Evolutionary conservation across 805 yeast genomes (phyloP), one percentile per base, ranked within the genome.

Genomic region (Jamesozyma piceae): DNA sequence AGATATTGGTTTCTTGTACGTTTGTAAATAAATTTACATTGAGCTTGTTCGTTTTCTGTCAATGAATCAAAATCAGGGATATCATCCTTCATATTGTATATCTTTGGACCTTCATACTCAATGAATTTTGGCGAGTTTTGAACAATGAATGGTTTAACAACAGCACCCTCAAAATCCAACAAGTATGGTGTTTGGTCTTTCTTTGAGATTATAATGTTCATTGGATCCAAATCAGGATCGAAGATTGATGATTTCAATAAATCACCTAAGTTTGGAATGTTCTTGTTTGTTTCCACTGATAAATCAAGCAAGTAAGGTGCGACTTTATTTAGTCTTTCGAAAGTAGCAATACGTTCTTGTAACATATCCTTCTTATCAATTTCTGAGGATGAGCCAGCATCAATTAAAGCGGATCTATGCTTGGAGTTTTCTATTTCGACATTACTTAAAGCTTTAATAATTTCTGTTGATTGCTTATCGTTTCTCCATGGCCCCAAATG

Each of bases 1-100:
- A 83, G 64, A 52, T 82, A 80, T 64, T 90, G 95, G 60, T 89
- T 87, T 71, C 96, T 80, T 4, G 97, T 89, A 64, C 90, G 79
- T 53, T 79, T 79, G 63, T 80, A 80, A 80, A 90, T 85, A 65
- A 83, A 89, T 54, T 81, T 80, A 54, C 83, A 84, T 60, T 89
- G 89, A 49, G 77, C 80, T 64, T 82, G 75, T 50, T 86, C 92
- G 35, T 74, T 65, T 34, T 82, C 94, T 39, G 75, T 75, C 64
- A 89, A 66, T 43, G 72, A 66, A 3, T 75, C 77, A 62, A 69
- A 89, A 39, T 77, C 78, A 35, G 82, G 87, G 47, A 86, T 72
- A 44, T 88, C 95, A 43, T 82, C 78, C 41, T 76, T 74, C 50
- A 82, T 66, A 54, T 82, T 75, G 68, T 79, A 89, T 41, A 92